Conservation (phyloP, 768 basidiomycete genomes). For the Russula vinacea region DNA sequence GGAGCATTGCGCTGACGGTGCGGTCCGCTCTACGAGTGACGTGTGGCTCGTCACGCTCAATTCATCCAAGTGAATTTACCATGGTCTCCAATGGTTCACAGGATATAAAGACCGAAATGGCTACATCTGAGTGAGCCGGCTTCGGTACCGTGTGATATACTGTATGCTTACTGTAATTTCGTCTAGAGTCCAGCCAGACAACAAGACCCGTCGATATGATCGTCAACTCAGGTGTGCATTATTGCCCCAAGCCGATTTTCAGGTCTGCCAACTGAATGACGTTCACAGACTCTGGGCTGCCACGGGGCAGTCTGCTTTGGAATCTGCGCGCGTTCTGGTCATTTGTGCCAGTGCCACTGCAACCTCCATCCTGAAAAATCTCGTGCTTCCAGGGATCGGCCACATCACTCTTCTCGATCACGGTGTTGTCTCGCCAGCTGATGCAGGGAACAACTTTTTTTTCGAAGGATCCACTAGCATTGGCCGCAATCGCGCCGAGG, state of each 20-base stretch:
- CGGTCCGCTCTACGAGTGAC: not conserved
- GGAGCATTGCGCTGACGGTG: conserved; percentile 3
- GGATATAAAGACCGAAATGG: conserved; percentile 47
- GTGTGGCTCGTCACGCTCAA: not conserved
- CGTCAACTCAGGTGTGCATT: conserved; percentile 78
- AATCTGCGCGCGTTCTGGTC: conserved; percentile 77
- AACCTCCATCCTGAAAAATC: conserved; percentile 90
- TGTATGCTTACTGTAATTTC: conserved; percentile 19
- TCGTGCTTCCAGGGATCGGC: conserved; percentile 95
- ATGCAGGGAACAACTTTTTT: conserved; percentile 97
- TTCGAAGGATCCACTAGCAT: conserved; percentile 72
- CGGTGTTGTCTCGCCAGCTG: conserved; percentile 56
- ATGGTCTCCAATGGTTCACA: conserved; percentile 41
- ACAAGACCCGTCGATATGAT: conserved; percentile 88
- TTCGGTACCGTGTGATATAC: not conserved
- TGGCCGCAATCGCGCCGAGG: conserved; percentile 73
- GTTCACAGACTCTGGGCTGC: conserved; percentile 81
- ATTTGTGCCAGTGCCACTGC: conserved; percentile 79
- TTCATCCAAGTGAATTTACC: not conserved
- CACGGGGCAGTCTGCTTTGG: conserved; percentile 85
- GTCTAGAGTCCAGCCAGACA: conserved; percentile 66
- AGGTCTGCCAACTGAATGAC: not conserved
- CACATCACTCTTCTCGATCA: conserved; percentile 89
- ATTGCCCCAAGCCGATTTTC: not conserved
- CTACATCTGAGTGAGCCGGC: conserved; percentile 39